These are phyloP conservation scores for Przewalskia tangutica DNA, from an alignment of 257 asterid species.

Conservation along the genomic window DNA sequence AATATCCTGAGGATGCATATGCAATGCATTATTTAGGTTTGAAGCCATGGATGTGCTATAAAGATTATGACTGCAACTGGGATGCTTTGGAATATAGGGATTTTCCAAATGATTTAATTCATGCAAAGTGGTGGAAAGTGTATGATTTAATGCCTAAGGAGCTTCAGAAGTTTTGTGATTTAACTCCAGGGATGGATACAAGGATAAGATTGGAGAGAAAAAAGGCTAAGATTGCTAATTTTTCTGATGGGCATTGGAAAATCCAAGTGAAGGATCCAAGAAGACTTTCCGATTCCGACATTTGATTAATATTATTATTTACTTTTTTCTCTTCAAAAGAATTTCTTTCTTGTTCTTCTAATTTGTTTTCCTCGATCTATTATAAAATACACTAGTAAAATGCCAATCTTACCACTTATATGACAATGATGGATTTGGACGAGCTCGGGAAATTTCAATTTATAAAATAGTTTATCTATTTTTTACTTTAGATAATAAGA, in stretches of 20 bases:
- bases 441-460: not conserved
- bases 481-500: not conserved
- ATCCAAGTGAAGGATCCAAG: constrained; percentile 24
- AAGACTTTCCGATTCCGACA: not conserved
- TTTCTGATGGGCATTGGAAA: constrained; percentile 32
- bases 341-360: not conserved
- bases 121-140: constrained; percentile 63
- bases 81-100: constrained; percentile 27
- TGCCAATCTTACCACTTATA: not conserved
- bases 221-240: constrained; percentile 15
- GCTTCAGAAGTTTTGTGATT: constrained; percentile 33
- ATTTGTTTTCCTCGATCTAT: not conserved
- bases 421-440: not conserved
- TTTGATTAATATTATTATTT: not conserved
- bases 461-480: not conserved
- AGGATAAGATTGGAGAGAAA: constrained; percentile 22
- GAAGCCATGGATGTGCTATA: constrained; percentile 82
- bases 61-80: constrained; percentile 74
- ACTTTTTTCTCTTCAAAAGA: not conserved
- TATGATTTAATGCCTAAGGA: constrained; percentile 40
- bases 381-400: not conserved
- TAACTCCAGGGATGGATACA: constrained; percentile 16
- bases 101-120: constrained; percentile 57
- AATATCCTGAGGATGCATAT: constrained; percentile 24
- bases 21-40: constrained; percentile 69